phyloP scores from a whole-genome alignment of 2,329 filamentous ascomycete species.

The Verruconis gallopava region DNA sequence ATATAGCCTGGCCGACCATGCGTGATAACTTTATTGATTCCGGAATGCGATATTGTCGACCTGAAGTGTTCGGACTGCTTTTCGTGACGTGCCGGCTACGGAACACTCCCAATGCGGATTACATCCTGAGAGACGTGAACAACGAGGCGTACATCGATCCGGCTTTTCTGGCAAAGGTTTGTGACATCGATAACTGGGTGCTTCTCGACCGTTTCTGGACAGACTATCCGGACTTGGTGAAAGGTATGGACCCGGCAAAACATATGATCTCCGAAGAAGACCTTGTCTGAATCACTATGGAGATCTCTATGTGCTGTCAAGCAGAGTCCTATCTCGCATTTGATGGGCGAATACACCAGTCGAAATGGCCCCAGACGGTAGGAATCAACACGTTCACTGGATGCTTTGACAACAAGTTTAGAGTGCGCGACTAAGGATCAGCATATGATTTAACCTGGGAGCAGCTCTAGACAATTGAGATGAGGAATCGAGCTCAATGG shows the following conservation, averaged over 20 bases:
- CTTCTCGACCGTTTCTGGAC: neutral
- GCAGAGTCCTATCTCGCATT: too few relatives aligned
- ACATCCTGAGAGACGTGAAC: neutral
- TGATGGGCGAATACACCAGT: too few relatives aligned
- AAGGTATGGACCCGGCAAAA: neutral
- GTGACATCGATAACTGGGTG: neutral
- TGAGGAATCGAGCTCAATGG: too few relatives aligned
- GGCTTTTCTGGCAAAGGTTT: neutral
- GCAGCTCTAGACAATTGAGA: too few relatives aligned
- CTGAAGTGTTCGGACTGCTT: neutral
- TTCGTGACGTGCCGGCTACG: neutral
- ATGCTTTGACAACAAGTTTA: too few relatives aligned
- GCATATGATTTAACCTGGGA: too few relatives aligned
- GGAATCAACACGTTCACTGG: too few relatives aligned
- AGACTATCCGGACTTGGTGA: neutral
- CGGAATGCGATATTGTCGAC: neutral
- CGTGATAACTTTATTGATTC: neutral
- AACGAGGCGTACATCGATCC: neutral
- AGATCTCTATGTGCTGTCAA: too few relatives aligned
- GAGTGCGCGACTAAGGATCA: too few relatives aligned
- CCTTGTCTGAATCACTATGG: too few relatives aligned
- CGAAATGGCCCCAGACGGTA: too few relatives aligned
- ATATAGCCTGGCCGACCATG: neutral
- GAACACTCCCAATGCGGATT: neutral
- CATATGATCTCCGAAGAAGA: neutral